Base-by-base conservation (phyloP, 495 filamentous ascomycete species). In the Penicillium canariense region DNA sequence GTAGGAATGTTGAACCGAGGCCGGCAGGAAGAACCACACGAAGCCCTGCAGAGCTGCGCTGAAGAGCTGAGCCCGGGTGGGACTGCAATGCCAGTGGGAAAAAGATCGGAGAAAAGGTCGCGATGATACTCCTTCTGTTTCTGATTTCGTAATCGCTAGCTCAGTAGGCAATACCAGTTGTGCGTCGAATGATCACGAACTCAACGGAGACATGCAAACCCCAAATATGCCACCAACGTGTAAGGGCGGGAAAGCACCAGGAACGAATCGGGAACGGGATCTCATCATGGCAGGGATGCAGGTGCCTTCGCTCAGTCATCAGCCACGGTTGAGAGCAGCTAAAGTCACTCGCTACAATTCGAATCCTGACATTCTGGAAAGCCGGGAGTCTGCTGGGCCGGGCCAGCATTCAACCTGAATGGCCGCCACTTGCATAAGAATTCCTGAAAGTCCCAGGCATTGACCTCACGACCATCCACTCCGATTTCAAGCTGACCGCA, bases 1-100 rank as follows among this genome's bases (percentile, higher is more conserved):
- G 8, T 17, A 17, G 35, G 35, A 52, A 52, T 44, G 25, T 39
- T 30, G 53, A 52, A 50, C 60, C 60, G 60, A 60, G 60, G 60
- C 50, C 44, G 23, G 23, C 18, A 40, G 38, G 8, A 17, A 20
- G 25, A 42, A 22, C 38, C 20, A 42, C 20, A 25, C 25, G 38
- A 42, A 25, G 10, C 2, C 25, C 20, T 2, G 20, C 20, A 25
- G 18, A 40, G 18, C 23, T 42, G 38, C 20, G 38, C 38, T 25
- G 38, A 42, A 42, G 38, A 42, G 38, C 9, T 42, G 20, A 25
- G 20, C 18, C 48, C 38, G 47, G 51, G 56, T 48, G 52, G 43
- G 48, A 56, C 46, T 50, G 22, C 14, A 44, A 49, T 52, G 26
- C 14, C 14, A 6, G 8, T 28, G 42, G n/a, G 1, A 27, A 8